These are phyloP conservation scores for Solanum neorickii DNA, from an alignment of 257 asterid genomes.

Conservation along the genomic window DNA sequence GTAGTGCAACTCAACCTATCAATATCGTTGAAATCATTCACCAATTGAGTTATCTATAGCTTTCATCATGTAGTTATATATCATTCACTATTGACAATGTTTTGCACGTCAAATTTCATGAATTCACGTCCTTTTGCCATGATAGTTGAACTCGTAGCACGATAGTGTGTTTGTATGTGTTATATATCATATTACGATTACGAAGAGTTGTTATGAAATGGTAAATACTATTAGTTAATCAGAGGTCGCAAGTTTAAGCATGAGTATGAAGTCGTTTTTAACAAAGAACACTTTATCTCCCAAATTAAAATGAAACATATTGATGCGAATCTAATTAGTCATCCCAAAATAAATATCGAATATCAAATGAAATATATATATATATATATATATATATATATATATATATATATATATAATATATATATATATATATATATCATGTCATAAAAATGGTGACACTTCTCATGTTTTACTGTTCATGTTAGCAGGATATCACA, in stretches of 20 bases:
- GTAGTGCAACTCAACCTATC: not conserved
- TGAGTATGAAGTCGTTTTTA: not conserved
- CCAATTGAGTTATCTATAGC: not conserved
- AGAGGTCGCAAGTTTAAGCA: too few relatives aligned
- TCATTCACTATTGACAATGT: not conserved
- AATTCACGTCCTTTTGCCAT: not conserved
- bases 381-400: too few relatives aligned
- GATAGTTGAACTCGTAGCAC: not conserved
- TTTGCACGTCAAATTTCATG: not conserved
- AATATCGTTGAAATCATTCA: too few relatives aligned
- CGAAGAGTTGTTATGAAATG: not conserved
- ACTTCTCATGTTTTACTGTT: not conserved
- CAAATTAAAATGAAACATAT: too few relatives aligned
- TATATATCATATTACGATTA: not conserved
- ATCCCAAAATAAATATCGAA: accelerated
- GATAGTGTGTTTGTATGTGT: not conserved
- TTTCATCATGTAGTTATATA: not conserved
- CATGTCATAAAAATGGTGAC: not conserved
- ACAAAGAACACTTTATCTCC: not conserved
- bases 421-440: too few relatives aligned
- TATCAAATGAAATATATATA: too few relatives aligned
- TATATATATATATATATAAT: too few relatives aligned
- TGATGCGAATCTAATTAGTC: not conserved
- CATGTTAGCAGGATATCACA: not conserved
- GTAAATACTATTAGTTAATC: too few relatives aligned